Evolutionary conservation across 148 eudicot genomes (phyloP), one percentile per base, ranked within the genome.

Genomic region (Rhododendron henanense): DNA sequence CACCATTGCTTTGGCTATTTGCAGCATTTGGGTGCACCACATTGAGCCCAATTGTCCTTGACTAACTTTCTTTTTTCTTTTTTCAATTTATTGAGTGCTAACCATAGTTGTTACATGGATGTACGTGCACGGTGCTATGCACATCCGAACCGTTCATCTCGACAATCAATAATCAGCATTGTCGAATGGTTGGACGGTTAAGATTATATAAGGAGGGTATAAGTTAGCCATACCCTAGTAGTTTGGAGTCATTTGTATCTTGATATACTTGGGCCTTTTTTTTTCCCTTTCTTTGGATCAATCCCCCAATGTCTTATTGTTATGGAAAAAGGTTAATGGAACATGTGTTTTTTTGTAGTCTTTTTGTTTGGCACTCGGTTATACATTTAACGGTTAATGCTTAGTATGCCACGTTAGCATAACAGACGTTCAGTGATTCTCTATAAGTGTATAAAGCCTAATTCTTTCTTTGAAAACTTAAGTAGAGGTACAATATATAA

Each of bases 1-100:
- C 33, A 92, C 94, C 67, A 77, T 88, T 85, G 84, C 83, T 73
- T 90, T 93, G 86, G 92, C 93, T 65, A 84, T 92, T 86, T 93
- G 88, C 90, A 90, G 92, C 86, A 88, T 91, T 76, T 87, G 92
- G 94, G 91, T 92, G 83, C 91, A 92, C 79, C 90, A 90, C 25
- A 85, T 90, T 83, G 85, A 79, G 51, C 85, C 88, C 50, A 74
- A 74, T 74, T 74, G 37, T 31, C 6, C 75, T 37, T 35, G 10
- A 33, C 39, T 73, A 9, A 10, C 14, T 14, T 33, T 63, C 59
- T 1, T 2, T n/a, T 14, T 33, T 63, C 59, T 1, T 2, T n/a
- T 63, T 65, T 65, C 11, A n/a, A 4, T 6, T 74, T 15, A 1
- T 5, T 74, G 78, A 74, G 41, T 74, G 78, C 47, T 74, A 37